A percentile compares a stretch with the other conserved stretches of the same genome.
Evolutionary conservation across 139 green algal species (phyloP).

Genomic region (Coelastrella sp.): DNA sequence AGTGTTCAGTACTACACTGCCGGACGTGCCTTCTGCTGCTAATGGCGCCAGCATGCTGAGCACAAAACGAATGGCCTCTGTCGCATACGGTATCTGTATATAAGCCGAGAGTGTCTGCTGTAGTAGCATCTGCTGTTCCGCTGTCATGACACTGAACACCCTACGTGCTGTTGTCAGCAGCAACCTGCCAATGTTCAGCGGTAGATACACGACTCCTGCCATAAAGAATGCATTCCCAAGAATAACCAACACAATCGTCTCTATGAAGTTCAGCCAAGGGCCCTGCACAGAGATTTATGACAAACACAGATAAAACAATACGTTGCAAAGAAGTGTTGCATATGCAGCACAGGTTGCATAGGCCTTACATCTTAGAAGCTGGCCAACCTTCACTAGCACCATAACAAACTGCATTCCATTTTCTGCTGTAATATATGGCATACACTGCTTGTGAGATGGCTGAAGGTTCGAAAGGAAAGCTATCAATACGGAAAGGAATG

Average conservation of each 20-base stretch:
- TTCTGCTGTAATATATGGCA: too few relatives aligned
- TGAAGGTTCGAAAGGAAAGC: too few relatives aligned
- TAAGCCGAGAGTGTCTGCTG: background rate
- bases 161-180: slow-evolving; percentile 9
- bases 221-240: slow-evolving; percentile 49
- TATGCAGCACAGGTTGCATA: too few relatives aligned
- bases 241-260: slow-evolving; percentile 40
- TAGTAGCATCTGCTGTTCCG: slow-evolving; percentile 37
- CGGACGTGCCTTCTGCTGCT: background rate
- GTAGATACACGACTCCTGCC: background rate
- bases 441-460: too few relatives aligned
- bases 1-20: background rate
- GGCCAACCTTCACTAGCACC: too few relatives aligned
- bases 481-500: too few relatives aligned
- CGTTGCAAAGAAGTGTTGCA: too few relatives aligned
- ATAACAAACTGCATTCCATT: too few relatives aligned
- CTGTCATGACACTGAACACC: background rate
- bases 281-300: slow-evolving; percentile 17
- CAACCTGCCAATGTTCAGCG: slow-evolving; percentile 36
- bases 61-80: background rate
- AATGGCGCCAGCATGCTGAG: background rate
- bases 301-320: too few relatives aligned
- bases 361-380: too few relatives aligned
- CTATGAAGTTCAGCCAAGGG: slow-evolving; percentile 43
- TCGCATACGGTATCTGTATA: slow-evolving; percentile 10